Evolutionary conservation across 2,329 filamentous ascomycete genomes (phyloP).

Genomic region (Botrytis paeoniae): DNA sequence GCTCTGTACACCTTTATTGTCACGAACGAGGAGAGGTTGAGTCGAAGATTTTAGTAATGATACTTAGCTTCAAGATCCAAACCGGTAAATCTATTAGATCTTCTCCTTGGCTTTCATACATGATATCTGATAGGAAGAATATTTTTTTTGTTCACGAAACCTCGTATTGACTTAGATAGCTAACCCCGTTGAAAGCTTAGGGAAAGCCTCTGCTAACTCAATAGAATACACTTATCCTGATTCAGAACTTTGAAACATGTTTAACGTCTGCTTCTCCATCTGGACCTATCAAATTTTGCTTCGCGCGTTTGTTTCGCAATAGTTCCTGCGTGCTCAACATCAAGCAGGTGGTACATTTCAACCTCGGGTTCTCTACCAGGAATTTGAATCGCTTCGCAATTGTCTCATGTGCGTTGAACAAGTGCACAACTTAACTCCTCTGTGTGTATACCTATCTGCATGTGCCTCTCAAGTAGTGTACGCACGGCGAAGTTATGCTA

Average conservation of each 20-base stretch:
- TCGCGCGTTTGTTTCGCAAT: neutral
- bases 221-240: neutral
- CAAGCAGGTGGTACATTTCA: neutral
- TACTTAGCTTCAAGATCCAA: neutral
- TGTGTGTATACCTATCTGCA: neutral
- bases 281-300: neutral
- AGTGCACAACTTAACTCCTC: neutral
- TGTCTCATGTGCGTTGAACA: neutral
- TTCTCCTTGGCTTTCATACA: neutral
- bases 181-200: neutral
- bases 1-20: neutral
- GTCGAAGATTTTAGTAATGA: neutral
- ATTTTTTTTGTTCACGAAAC: neutral
- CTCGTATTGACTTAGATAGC: neutral
- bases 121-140: too few species aligned
- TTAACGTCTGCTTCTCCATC: neutral
- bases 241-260: neutral
- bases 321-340: neutral
- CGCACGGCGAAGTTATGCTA: neutral
- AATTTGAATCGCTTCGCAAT: neutral
- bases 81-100: neutral
- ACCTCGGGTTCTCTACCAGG: neutral
- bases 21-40: neutral
- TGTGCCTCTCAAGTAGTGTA: neutral
- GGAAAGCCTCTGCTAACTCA: neutral